Evolutionary conservation across 345 rosid genomes (phyloP), one percentile per base, ranked within the genome.

Genomic region (Fremontodendron californicum): DNA sequence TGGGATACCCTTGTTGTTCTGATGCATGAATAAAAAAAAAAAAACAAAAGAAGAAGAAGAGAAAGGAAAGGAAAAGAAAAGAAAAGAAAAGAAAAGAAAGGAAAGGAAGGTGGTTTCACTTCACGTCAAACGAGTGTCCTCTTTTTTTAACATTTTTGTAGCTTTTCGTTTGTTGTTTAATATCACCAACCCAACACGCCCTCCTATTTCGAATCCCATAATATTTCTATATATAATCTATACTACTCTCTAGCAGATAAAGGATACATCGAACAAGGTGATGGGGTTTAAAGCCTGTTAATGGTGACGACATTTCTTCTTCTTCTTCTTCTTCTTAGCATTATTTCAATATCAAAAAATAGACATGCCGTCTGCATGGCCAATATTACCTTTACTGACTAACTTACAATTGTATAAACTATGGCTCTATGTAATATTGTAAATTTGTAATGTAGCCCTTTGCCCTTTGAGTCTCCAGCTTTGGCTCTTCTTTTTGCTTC

Each of bases 221-320:
- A 80, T 80, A 82, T 66, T 65, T 42, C 3, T 9, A 78, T n/a
- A n/a, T n/a, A n/a, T n/a, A n/a, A n/a, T n/a, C n/a, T n/a, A 33
- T 84, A 81, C 85, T 45, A 82, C 67, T 63, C 77, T 78, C 71
- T 75, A 71, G 62, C 74, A 80, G 73, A 74, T 69, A 77, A 85
- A 81, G 77, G 77, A 86, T 83, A 80, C 85, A 83, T 86, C 83
- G 89, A 80, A 81, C 76, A 52, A 78, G 82, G 89, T 80, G 88
- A 88, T 80, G 79, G 73, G 87, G 82, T 86, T 83, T 81, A 80
- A 78, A 77, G 83, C 82, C 86, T 82, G 87, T 75, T 49, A 33
- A 77, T 43, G 73, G 82, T 79, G 86, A 81, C 86, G 81, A 75
- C 84, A 84, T 82, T 81, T 77, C 82, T 84, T 78, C 83, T 80